These are phyloP conservation scores for Chlorella sp. DNA, from an alignment of 139 green algal genomes.

Conservation along the genomic window DNA sequence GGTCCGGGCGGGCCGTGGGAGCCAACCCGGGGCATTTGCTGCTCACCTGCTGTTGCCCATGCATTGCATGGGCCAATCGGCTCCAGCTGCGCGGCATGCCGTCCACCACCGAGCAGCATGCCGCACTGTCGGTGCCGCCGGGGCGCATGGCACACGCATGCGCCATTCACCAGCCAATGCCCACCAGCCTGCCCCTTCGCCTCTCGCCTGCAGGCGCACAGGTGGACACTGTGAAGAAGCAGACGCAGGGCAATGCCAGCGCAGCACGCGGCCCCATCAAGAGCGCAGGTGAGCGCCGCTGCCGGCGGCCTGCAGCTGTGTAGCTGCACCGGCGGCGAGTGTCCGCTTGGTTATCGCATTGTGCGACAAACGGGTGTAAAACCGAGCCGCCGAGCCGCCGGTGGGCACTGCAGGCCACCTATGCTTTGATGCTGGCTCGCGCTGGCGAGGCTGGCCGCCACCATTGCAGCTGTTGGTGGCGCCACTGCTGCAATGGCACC, in stretches of 20 bases:
- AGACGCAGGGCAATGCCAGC: constrained; percentile 17
- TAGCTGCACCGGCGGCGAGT: not conserved
- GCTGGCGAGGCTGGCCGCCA: too few species aligned
- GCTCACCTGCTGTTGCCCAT: not conserved
- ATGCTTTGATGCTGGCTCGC: too few species aligned
- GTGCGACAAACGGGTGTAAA: too few species aligned
- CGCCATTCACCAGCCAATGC: too few species aligned
- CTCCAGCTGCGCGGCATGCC: too few species aligned
- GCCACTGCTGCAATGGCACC: not conserved
- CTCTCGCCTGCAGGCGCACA: constrained; percentile 51
- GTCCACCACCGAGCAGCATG: not conserved
- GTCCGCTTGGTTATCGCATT: not conserved
- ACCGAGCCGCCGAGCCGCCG: too few species aligned
- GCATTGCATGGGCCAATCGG: not conserved
- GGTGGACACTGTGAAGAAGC: constrained; percentile 77
- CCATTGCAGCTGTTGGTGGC: too few species aligned
- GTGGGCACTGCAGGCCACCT: too few species aligned
- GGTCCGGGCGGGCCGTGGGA: not conserved
- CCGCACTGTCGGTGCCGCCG: not conserved
- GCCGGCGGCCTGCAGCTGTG: not conserved
- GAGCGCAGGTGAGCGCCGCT: constrained; percentile 14
- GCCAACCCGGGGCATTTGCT: not conserved
- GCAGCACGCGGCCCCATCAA: constrained; percentile 57
- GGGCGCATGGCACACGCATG: not conserved
- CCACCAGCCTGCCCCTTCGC: not conserved